Conservation (phyloP, 768 basidiomycete species). For the Hortiboletus flavorubellus region DNA sequence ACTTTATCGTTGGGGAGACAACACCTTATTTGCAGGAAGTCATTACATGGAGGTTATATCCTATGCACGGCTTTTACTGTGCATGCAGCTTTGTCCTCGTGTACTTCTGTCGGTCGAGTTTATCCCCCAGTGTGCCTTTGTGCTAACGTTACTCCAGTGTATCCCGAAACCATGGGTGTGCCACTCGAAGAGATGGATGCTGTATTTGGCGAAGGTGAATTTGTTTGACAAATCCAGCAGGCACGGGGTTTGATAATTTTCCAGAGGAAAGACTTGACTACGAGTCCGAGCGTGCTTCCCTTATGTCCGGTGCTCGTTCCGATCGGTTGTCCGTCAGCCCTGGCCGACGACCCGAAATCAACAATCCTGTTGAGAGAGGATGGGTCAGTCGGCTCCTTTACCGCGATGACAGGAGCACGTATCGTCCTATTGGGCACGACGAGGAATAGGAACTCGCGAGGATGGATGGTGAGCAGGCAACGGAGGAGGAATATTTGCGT, state of each 20-base stretch:
- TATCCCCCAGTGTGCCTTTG: background rate
- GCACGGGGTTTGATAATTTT: conserved; percentile 16
- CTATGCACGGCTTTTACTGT: conserved; percentile 95
- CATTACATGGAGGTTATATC: conserved; percentile 89
- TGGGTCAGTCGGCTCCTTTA: conserved; percentile 54
- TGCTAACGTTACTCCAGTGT: conserved; percentile 45
- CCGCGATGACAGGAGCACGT: conserved; percentile 39
- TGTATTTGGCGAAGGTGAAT: conserved; percentile 79
- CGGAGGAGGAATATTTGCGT: conserved; percentile 23
- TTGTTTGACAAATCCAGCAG: background rate
- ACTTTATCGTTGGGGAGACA: conserved; percentile 83
- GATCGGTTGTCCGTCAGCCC: conserved; percentile 36
- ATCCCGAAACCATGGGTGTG: conserved; percentile 84
- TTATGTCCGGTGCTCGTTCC: conserved; percentile 41
- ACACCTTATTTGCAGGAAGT: conserved; percentile 85
- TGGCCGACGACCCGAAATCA: conserved; percentile 21
- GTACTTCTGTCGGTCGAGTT: conserved; percentile 63
- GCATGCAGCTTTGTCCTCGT: conserved; percentile 82
- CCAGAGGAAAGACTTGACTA: conserved; percentile 63
- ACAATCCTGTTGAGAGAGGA: conserved; percentile 28
- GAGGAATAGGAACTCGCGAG: conserved; percentile 60
- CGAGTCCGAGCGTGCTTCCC: conserved; percentile 58
- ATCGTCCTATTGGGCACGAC: conserved; percentile 45
- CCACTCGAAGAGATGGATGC: conserved; percentile 90
- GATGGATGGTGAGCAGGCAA: conserved; percentile 39